Evolutionary conservation across 2,329 filamentous ascomycete species (phyloP).

Genomic region (Aspergillus udagawae): DNA sequence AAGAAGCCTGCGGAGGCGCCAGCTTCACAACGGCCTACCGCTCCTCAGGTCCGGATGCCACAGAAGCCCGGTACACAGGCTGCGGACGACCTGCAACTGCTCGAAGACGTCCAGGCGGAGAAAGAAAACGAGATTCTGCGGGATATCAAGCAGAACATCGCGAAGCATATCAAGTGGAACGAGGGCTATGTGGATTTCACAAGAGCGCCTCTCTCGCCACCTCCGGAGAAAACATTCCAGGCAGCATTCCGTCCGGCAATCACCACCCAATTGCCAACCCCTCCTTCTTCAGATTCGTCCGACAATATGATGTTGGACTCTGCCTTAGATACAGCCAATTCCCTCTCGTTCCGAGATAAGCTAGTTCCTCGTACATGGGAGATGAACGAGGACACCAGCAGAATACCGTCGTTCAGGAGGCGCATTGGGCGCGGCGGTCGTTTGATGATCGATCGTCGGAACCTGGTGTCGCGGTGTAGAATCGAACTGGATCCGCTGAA

Average conservation of each 20-base stretch:
- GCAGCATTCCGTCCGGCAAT: conserved; percentile 63
- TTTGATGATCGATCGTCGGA: conserved; percentile 81
- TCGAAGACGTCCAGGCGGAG: conserved; percentile 74
- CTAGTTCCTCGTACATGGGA: conserved; percentile 41
- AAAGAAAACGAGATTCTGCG: conserved; percentile 74
- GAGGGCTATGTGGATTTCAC: conserved; percentile 84
- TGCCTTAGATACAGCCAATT: conserved; percentile 30
- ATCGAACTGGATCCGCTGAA: conserved; percentile 45
- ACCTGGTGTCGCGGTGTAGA: conserved; percentile 54
- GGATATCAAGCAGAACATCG: conserved; percentile 81
- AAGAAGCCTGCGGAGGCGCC: conserved; percentile 62
- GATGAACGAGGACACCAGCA: conserved; percentile 40
- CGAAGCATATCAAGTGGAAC: conserved; percentile 90
- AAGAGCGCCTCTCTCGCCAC: conserved; percentile 75
- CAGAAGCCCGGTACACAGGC: conserved; percentile 67
- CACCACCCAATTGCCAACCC: conserved; percentile 61
- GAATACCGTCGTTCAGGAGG: conserved; percentile 69
- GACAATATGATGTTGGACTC: conserved; percentile 38
- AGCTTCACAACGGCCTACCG: conserved; percentile 58
- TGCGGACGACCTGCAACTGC: conserved; percentile 72
- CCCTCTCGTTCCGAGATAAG: conserved; percentile 33
- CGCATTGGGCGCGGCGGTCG: conserved; percentile 81
- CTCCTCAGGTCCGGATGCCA: conserved; percentile 65
- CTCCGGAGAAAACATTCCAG: conserved; percentile 60
- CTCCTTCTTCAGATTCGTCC: conserved; percentile 47